Evolutionary conservation across 2,329 filamentous ascomycete species (phyloP).

Genomic region (Colletotrichum noveboracense): DNA sequence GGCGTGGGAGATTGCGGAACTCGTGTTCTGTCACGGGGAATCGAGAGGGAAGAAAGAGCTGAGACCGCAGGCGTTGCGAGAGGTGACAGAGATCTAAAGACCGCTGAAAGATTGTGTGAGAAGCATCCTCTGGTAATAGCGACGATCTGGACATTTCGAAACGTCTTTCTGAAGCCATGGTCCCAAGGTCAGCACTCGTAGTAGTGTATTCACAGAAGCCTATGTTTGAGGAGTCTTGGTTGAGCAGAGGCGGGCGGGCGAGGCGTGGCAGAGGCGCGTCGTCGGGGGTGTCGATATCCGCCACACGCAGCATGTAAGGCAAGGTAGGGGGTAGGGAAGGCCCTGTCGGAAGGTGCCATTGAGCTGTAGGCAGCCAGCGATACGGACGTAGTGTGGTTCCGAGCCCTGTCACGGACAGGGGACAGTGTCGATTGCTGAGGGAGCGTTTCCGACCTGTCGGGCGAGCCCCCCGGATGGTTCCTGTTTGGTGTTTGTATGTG

Average conservation of each 20-base stretch:
- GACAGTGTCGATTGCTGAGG: not conserved
- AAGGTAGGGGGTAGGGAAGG: not conserved
- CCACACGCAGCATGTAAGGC: not conserved
- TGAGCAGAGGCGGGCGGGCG: not conserved
- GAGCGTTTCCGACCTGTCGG: constrained; percentile 13
- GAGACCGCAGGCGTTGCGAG: not conserved
- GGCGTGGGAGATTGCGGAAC: not conserved
- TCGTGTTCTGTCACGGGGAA: not conserved
- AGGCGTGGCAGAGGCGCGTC: not conserved
- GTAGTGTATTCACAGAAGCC: not conserved
- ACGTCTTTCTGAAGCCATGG: not conserved
- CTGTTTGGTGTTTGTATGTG: not conserved
- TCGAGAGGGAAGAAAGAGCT: not conserved
- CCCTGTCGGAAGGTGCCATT: constrained; percentile 9
- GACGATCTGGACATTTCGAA: not conserved
- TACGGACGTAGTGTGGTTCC: constrained; percentile 19
- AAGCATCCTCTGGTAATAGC: not conserved
- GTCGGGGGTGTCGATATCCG: not conserved
- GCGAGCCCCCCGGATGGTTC: not conserved
- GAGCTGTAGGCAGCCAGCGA: constrained; percentile 14
- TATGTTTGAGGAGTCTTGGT: not conserved
- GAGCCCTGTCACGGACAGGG: constrained; percentile 16
- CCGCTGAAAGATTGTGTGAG: not conserved
- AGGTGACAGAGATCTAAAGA: not conserved
- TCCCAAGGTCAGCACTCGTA: not conserved